phyloP scores from a whole-genome alignment of 208 protist genomes.

The Leishmania martiniquensis region DNA sequence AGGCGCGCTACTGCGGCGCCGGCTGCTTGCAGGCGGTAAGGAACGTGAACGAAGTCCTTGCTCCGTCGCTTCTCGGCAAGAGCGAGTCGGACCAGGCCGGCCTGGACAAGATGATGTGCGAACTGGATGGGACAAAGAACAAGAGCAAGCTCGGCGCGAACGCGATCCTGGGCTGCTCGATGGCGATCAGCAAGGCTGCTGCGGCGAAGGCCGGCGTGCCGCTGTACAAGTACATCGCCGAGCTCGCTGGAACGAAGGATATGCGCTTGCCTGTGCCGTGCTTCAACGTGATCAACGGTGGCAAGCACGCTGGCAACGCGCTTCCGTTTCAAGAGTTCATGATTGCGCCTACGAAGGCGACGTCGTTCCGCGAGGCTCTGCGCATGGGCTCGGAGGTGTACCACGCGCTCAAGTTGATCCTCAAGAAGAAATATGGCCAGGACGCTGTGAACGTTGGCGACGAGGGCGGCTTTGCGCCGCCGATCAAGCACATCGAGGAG shows the following conservation, averaged over 20 bases:
- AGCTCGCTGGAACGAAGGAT: conserved; percentile 91
- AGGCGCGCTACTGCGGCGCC: conserved; percentile 96
- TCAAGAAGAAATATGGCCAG: conserved; percentile 97
- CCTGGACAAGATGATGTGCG: conserved; percentile 95
- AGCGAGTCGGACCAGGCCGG: conserved; percentile 88
- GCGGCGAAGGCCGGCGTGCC: conserved; percentile 89
- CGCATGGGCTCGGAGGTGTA: conserved; percentile 98
- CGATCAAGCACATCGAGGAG: conserved; percentile 95
- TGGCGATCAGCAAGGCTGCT: conserved; percentile 97
- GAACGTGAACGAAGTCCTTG: conserved; percentile 98
- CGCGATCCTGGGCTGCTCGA: conserved; percentile 98
- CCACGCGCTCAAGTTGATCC: conserved; percentile 97
- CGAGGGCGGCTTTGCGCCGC: conserved; percentile 99
- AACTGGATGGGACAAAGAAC: conserved; percentile 98
- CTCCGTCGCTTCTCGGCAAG: conserved; percentile 94
- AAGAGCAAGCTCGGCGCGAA: conserved; percentile 98
- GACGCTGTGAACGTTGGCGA: conserved; percentile 97
- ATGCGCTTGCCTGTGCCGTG: conserved; percentile 92
- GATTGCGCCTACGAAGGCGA: conserved; percentile 96
- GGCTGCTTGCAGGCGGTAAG: conserved; percentile 95
- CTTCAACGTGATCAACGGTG: conserved; percentile 99
- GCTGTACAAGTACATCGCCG: conserved; percentile 97
- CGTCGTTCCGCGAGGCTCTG: conserved; percentile 95
- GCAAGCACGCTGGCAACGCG: conserved; percentile 98
- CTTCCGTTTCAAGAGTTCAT: conserved; percentile 98